These are phyloP conservation scores for Sherardia arvensis DNA, from an alignment of 257 asterid species.

Conservation along the genomic window DNA sequence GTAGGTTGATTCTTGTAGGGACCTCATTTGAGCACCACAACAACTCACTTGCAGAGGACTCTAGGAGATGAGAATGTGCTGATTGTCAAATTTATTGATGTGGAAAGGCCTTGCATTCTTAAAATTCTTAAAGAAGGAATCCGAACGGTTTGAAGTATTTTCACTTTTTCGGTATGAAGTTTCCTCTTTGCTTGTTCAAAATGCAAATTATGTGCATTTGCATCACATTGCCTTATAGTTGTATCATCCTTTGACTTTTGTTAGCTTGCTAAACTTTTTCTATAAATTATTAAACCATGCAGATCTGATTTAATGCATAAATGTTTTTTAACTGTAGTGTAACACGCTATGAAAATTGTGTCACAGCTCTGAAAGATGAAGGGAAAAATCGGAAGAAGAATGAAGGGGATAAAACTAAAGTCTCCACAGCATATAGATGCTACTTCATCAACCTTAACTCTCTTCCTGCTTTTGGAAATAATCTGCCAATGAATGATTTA, in stretches of 20 bases:
- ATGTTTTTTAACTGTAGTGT: neutral
- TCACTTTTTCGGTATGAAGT: constrained; percentile 1
- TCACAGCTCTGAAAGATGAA: constrained; percentile 73
- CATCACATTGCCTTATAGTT: neutral
- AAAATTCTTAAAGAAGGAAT: constrained; percentile 1
- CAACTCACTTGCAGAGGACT: constrained; percentile 1
- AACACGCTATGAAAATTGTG: neutral
- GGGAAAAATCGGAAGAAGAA: constrained; percentile 30
- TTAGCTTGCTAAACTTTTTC: neutral
- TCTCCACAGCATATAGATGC: constrained; percentile 31
- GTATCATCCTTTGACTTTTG: neutral
- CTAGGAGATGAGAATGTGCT: neutral
- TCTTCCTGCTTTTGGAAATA: constrained; percentile 17
- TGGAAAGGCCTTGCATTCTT: neutral
- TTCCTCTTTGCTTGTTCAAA: neutral
- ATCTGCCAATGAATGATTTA: constrained; percentile 35
- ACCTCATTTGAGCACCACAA: neutral
- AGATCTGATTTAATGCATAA: neutral
- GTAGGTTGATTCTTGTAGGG: neutral
- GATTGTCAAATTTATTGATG: constrained; percentile 4
- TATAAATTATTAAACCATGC: neutral
- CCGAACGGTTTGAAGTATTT: neutral
- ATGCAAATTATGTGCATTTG: neutral
- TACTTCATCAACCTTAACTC: constrained; percentile 49
- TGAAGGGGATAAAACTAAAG: constrained; percentile 24